phyloP scores from a whole-genome alignment of 148 eudicot species.

The Chenopodium suecicum region DNA sequence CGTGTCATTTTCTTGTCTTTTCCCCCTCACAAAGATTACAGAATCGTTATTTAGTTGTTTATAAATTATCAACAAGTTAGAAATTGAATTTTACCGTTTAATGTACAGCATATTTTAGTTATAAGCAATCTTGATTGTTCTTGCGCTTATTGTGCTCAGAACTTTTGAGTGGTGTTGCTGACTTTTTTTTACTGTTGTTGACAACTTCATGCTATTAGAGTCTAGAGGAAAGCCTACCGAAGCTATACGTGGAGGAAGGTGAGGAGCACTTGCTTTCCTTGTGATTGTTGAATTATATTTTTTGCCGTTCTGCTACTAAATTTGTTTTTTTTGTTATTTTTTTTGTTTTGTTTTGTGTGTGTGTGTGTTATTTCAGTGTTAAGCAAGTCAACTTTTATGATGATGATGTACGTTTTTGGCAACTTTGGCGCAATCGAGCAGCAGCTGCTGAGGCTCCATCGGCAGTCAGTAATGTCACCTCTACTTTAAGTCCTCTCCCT shows the following conservation, averaged over 20 bases:
- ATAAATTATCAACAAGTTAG: background rate
- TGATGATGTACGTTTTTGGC: slow-evolving; percentile 94
- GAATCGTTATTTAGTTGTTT: background rate
- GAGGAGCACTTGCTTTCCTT: slow-evolving; percentile 26
- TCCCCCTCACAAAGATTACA: background rate
- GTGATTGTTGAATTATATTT: slow-evolving; percentile 3
- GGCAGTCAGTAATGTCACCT: slow-evolving; percentile 70
- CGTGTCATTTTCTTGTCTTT: background rate
- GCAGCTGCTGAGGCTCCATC: slow-evolving; percentile 95
- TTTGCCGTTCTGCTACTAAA: slow-evolving; percentile 13
- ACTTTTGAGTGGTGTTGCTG: background rate
- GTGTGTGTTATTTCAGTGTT: slow-evolving; percentile 55
- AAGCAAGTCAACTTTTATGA: slow-evolving; percentile 97
- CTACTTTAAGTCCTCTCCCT: slow-evolving; percentile 67
- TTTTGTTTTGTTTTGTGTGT: no score
- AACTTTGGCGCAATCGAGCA: slow-evolving; percentile 75
- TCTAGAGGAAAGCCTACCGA: slow-evolving; percentile 90
- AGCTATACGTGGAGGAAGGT: slow-evolving; percentile 98
- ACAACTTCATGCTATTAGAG: slow-evolving; percentile 40
- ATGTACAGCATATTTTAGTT: background rate
- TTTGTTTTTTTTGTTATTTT: slow-evolving; percentile 3
- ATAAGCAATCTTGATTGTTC: background rate
- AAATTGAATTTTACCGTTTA: background rate
- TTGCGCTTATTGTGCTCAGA: background rate
- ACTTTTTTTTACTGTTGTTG: slow-evolving; percentile 5